Evolutionary conservation across 768 basidiomycete genomes (phyloP).

Genomic region (Butyriboletus loyo): DNA sequence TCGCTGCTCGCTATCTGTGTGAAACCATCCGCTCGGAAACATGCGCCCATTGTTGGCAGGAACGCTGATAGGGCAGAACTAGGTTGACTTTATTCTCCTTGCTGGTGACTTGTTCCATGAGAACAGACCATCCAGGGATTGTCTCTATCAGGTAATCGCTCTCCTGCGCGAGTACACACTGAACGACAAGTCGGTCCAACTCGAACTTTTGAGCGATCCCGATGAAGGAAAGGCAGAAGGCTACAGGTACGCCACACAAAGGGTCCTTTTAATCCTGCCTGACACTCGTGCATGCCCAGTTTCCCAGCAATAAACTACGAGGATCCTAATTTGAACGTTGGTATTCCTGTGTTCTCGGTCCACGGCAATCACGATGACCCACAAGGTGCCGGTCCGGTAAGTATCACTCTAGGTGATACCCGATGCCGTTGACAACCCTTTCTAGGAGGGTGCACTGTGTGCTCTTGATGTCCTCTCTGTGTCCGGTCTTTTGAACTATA

Average conservation of each 20-base stretch:
- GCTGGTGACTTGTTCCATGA: slow-evolving; percentile 98
- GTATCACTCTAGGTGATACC: slow-evolving; percentile 25
- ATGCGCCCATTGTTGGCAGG: neutral
- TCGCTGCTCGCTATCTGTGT: neutral
- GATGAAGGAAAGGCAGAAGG: slow-evolving; percentile 84
- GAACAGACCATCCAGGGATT: slow-evolving; percentile 89
- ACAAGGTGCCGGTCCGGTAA: slow-evolving; percentile 87
- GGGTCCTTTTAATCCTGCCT: neutral
- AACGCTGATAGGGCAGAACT: slow-evolving; percentile 2
- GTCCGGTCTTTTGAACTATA: slow-evolving; percentile 93
- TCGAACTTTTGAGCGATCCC: slow-evolving; percentile 92
- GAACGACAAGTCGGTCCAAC: slow-evolving; percentile 82
- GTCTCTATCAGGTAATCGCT: slow-evolving; percentile 85
- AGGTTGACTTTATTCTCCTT: slow-evolving; percentile 96
- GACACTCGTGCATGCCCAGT: slow-evolving; percentile 38
- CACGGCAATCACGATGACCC: slow-evolving; percentile 99
- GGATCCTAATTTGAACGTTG: slow-evolving; percentile 91
- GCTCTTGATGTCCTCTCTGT: slow-evolving; percentile 95
- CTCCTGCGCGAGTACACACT: slow-evolving; percentile 88
- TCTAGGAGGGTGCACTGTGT: slow-evolving; percentile 89
- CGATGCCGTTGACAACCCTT: neutral
- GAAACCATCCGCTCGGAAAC: neutral
- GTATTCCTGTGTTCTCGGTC: slow-evolving; percentile 97
- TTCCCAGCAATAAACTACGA: slow-evolving; percentile 98
- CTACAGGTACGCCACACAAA: slow-evolving; percentile 58